These are phyloP conservation scores for Cytospora leucostoma DNA, from an alignment of 2,329 filamentous ascomycete species.

Conservation along the genomic window DNA sequence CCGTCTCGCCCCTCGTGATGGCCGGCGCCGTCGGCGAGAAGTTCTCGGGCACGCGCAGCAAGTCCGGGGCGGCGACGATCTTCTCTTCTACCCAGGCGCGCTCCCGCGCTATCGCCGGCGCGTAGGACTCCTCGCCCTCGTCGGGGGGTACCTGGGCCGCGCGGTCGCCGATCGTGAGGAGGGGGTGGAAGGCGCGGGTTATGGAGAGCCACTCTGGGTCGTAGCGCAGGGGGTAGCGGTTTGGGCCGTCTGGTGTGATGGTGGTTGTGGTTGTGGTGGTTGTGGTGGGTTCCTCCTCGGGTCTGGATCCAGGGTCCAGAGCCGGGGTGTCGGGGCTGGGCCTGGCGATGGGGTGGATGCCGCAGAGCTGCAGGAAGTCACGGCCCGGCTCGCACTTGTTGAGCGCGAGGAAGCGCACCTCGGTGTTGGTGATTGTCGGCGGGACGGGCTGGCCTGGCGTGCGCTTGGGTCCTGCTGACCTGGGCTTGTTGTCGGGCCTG, in stretches of 20 bases:
- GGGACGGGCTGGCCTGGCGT: slow-evolving; percentile 66
- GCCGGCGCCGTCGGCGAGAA: slow-evolving; percentile 76
- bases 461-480: slow-evolving; percentile 46
- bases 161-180: slow-evolving; percentile 64
- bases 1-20: slow-evolving; percentile 60
- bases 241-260: slow-evolving; percentile 25
- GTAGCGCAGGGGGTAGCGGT: slow-evolving; percentile 68
- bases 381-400: slow-evolving; percentile 85
- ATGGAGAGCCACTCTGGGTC: slow-evolving; percentile 97
- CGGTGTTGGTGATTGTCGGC: slow-evolving; percentile 71
- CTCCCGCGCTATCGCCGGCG: slow-evolving; percentile 66
- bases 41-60: slow-evolving; percentile 72
- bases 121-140: slow-evolving; percentile 69
- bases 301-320: too few relatives aligned
- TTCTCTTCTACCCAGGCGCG: slow-evolving; percentile 80
- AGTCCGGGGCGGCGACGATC: slow-evolving; percentile 58
- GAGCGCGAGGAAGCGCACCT: slow-evolving; percentile 82
- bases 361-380: slow-evolving; percentile 79
- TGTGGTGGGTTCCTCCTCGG: slow-evolving; percentile 23
- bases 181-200: slow-evolving; percentile 73
- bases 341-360: slow-evolving; percentile 54
- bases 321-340: slow-evolving; percentile 28
- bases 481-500: slow-evolving; percentile 37
- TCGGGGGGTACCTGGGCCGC: slow-evolving; percentile 56
- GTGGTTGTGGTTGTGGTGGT: slow-evolving; percentile 39